Base-by-base conservation (phyloP, 371 early-diverging fungal genomes). In the Saksenaea vasiformis region DNA sequence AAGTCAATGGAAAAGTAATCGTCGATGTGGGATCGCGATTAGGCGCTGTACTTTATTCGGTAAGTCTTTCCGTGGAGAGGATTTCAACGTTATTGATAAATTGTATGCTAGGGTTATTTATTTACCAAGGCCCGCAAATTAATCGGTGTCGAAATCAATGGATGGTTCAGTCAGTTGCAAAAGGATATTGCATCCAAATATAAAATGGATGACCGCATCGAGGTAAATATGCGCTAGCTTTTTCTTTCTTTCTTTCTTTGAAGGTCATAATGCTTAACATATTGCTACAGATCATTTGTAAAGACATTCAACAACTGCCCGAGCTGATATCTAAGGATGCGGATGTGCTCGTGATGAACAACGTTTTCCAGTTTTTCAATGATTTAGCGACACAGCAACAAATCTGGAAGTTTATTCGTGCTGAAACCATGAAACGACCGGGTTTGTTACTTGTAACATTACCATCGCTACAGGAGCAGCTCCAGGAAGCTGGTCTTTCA, bases 11-110 rank as follows among this genome's bases (percentile, higher is more conserved):
- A 56, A 85, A 85, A 61, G 78, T 79, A 22, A 70, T 88, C 57
- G 77, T 88, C 7, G 87, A 88, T 70, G 77, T 88, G 39, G 89
- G 89, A 26, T 87, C 85, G n/a, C 73, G 89, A 56, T 67, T 85
- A 28, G 89, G 89, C 13, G 89, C 87, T 37, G 87, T 87, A 8
- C 72, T 88, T 8, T 88, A 88, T 62, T 67, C 83, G 37, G 88
- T 85, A 78, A 70, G 77, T 67, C 34, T 8, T 5, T 10, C 27
- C 28, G 1, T 51, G n/a, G 27, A 24, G 15, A 26, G 15, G 38
- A 9, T 26, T 17, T 22, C 28, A 22, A n/a, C 27, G 43, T n/a
- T 36, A 54, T 14, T 54, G 37, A 27, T 22, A 39, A 15, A 38
- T 28, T n/a, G 39, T 27, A 24, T 17, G 26, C 14, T 71, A 87